A percentile compares a stretch with the other conserved stretches of the same genome.
These are phyloP conservation scores for Entomortierella parvispora DNA, from an alignment of 192 early-diverging fungal species.

Conservation along the genomic window DNA sequence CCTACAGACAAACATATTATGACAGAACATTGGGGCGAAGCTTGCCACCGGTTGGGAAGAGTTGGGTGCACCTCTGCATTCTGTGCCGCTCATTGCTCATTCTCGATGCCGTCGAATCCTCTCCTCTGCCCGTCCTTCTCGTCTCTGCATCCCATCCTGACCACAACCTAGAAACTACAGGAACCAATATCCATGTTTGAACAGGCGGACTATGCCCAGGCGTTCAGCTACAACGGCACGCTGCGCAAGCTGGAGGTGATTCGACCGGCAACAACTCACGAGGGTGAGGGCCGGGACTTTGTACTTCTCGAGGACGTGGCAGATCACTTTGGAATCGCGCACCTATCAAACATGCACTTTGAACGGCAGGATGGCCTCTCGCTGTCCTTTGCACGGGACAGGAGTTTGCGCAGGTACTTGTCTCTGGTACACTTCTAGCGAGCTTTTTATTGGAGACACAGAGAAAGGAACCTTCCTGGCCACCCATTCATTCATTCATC, in stretches of 20 bases:
- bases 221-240: slow-evolving; percentile 14
- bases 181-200: slow-evolving; percentile 2
- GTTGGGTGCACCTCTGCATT: too few species aligned
- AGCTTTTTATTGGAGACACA: too few species aligned
- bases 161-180: not conserved
- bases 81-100: too few species aligned
- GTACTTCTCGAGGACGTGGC: slow-evolving; percentile 15
- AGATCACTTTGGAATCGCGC: slow-evolving; percentile 7
- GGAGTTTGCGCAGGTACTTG: slow-evolving; percentile 14
- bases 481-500: not conserved
- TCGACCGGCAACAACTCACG: not conserved
- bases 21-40: too few species aligned
- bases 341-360: not conserved
- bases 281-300: slow-evolving; percentile 5
- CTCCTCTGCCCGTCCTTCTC: too few species aligned
- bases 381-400: slow-evolving; percentile 7
- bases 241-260: slow-evolving; percentile 16
- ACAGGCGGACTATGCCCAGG: slow-evolving; percentile 10
- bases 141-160: too few species aligned
- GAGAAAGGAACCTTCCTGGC: too few species aligned
- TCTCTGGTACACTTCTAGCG: not conserved
- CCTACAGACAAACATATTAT: too few species aligned
- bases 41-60: too few species aligned
- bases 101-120: too few species aligned
- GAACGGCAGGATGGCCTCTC: slow-evolving; percentile 13